Evolutionary conservation across 176 grass and related monocot species (phyloP).

Genomic region (Eleusine indica): DNA sequence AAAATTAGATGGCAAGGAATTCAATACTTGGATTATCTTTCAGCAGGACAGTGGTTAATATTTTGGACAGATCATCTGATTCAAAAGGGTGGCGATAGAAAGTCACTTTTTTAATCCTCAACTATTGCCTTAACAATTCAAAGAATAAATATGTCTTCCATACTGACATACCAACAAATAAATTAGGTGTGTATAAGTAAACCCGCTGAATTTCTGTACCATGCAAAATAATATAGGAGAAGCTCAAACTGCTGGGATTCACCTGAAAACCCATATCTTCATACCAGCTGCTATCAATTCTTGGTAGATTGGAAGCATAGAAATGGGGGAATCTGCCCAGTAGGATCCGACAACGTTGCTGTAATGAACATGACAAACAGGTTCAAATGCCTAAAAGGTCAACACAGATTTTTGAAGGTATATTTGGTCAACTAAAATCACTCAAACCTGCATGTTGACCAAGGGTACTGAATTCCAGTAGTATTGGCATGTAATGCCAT

Average conservation of each 20-base stretch:
- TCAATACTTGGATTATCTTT: not conserved
- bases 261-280: constrained; percentile 98
- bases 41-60: not conserved
- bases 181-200: not conserved
- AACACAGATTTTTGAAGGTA: constrained; percentile 16
- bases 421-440: not conserved
- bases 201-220: not conserved
- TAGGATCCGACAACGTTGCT: constrained; percentile 78
- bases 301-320: constrained; percentile 97
- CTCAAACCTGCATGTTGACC: constrained; percentile 91
- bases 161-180: constrained; percentile 10
- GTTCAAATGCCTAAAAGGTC: constrained; percentile 27
- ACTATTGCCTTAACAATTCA: not conserved
- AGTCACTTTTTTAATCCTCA: not conserved
- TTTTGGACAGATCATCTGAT: not conserved
- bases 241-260: constrained; percentile 12
- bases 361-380: constrained; percentile 26
- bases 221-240: constrained; percentile 38
- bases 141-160: not conserved
- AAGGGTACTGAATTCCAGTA: constrained; percentile 79
- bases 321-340: constrained; percentile 93
- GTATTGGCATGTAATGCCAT: constrained; percentile 86
- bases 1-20: not conserved
- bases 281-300: constrained; percentile 86
- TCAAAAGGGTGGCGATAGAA: not conserved